A percentile compares a stretch with the other conserved stretches of the same genome.
Evolutionary conservation across 2,329 filamentous ascomycete species (phyloP).

Genomic region (Bipolaris oryzae): DNA sequence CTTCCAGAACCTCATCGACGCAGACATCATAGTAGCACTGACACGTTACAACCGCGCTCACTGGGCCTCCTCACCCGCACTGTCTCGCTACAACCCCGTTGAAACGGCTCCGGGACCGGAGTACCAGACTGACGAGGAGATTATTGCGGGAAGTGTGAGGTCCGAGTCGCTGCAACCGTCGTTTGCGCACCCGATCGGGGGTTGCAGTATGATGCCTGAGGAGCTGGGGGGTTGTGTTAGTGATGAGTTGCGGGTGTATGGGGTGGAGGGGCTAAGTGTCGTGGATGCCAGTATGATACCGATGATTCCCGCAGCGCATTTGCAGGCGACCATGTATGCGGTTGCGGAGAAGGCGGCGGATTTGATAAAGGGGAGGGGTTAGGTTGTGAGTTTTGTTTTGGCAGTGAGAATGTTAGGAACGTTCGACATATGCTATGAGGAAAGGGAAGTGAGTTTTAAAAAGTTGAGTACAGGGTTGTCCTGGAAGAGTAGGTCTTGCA

Average conservation of each 20-base stretch:
- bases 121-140: constrained; percentile 22
- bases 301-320: constrained; percentile 26
- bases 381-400: neutral
- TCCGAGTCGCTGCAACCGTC: constrained; percentile 7
- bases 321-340: constrained; percentile 23
- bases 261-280: constrained; percentile 25
- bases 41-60: constrained; percentile 42
- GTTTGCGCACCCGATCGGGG: constrained; percentile 26
- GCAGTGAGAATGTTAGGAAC: too few relatives aligned
- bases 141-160: constrained; percentile 7
- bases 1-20: constrained; percentile 44
- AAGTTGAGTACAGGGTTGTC: too few relatives aligned
- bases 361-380: constrained; percentile 2
- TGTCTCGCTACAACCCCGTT: constrained; percentile 31
- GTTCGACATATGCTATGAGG: too few relatives aligned
- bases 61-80: constrained; percentile 31
- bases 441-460: too few relatives aligned
- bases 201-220: constrained; percentile 29
- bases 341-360: constrained; percentile 11
- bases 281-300: constrained; percentile 35
- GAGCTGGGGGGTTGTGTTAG: constrained; percentile 26
- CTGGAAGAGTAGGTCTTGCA: too few relatives aligned
- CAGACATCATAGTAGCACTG: constrained; percentile 37
- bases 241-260: constrained; percentile 26
- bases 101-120: constrained; percentile 36